Evolutionary conservation across 306 rosid genomes (phyloP).

Genomic region (Rosa multiflora): DNA sequence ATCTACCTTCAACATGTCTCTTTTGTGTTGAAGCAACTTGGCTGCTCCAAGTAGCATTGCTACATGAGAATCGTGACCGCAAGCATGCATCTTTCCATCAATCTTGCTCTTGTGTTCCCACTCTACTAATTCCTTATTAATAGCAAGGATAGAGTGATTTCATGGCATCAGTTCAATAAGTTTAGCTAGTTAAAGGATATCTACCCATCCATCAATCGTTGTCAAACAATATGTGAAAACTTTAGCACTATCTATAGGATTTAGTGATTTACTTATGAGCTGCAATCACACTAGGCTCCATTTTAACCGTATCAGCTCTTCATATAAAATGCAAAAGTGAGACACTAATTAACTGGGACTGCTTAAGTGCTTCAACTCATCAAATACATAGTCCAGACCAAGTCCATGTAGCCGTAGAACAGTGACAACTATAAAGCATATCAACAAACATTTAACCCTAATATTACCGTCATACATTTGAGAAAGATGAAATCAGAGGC

Average conservation of each 20-base stretch:
- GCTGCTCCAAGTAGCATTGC: slow-evolving; percentile 62
- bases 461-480: too few species aligned
- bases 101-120: slow-evolving; percentile 53
- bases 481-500: neutral
- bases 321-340: too few species aligned
- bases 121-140: slow-evolving; percentile 43
- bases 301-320: neutral
- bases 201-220: neutral
- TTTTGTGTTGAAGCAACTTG: slow-evolving; percentile 38
- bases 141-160: neutral
- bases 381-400: too few species aligned
- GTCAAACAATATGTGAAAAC: neutral
- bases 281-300: neutral
- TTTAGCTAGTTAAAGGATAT: neutral
- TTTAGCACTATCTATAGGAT: too few species aligned
- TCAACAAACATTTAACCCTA: too few species aligned
- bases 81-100: slow-evolving; percentile 51
- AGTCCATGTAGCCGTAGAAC: too few species aligned
- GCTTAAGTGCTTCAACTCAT: too few species aligned
- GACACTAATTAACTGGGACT: too few species aligned
- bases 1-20: neutral
- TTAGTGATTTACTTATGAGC: too few species aligned
- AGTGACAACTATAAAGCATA: too few species aligned
- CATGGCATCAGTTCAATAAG: neutral
- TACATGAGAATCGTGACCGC: slow-evolving; percentile 57